Evolutionary conservation across 2,329 filamentous ascomycete genomes (phyloP).

Genomic region (Daldinia eschscholtzii): DNA sequence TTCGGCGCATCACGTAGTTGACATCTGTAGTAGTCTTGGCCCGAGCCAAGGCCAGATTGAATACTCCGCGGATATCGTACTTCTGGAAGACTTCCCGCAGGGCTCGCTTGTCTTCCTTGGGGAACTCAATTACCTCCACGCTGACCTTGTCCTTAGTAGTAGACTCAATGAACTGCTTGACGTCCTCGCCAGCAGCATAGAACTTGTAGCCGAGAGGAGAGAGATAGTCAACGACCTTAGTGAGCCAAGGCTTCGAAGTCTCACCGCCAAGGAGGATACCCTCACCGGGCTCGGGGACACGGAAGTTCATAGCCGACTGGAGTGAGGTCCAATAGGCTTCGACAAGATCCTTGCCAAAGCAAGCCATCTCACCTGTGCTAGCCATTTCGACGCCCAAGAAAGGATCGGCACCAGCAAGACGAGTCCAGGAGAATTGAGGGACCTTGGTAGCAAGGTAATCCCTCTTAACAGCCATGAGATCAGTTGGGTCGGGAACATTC

Average conservation of each 20-base stretch:
- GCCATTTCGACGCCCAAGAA: slow-evolving; percentile 99
- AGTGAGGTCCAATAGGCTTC: slow-evolving; percentile 98
- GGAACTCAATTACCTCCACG: slow-evolving; percentile 96
- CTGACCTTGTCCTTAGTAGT: slow-evolving; percentile 73
- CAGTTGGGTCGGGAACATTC: slow-evolving; percentile 84
- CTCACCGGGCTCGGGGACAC: slow-evolving; percentile 92
- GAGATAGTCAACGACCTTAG: slow-evolving; percentile 86
- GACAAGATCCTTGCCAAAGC: slow-evolving; percentile 94
- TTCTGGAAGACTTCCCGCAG: slow-evolving; percentile 96
- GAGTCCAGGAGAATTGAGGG: slow-evolving; percentile 98
- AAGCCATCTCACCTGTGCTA: slow-evolving; percentile 97
- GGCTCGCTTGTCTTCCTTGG: slow-evolving; percentile 93
- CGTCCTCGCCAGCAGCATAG: slow-evolving; percentile 82
- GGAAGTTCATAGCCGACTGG: slow-evolving; percentile 99
- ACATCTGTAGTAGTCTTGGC: slow-evolving; percentile 89
- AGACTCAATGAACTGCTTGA: slow-evolving; percentile 87
- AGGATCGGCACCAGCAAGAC: slow-evolving; percentile 94
- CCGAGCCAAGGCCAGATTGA: slow-evolving; percentile 89
- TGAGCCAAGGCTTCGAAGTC: slow-evolving; percentile 76
- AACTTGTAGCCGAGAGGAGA: slow-evolving; percentile 94
- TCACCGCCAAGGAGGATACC: slow-evolving; percentile 96
- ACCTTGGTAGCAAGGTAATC: slow-evolving; percentile 98
- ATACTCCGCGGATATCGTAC: slow-evolving; percentile 94
- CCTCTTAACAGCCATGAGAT: slow-evolving; percentile 90
- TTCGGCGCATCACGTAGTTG: slow-evolving; percentile 98